A percentile compares a stretch with the other conserved stretches of the same genome.
These are phyloP conservation scores for Pichia sporocuriosa DNA, from an alignment of 805 yeast species.

Conservation along the genomic window DNA sequence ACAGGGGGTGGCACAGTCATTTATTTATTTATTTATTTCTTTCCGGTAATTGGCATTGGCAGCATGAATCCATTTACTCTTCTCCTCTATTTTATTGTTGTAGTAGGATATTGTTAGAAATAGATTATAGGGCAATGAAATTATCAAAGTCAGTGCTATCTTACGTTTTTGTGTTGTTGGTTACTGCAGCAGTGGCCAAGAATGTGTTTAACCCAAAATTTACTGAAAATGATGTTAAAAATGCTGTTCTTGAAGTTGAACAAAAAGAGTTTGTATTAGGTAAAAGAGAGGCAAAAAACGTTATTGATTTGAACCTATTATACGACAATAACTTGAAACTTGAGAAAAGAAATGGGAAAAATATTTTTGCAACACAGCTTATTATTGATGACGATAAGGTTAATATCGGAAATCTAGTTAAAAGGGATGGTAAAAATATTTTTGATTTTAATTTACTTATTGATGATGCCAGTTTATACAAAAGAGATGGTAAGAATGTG, in stretches of 20 bases:
- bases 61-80: too few species aligned
- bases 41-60: too few species aligned
- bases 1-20: too few species aligned
- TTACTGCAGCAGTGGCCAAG: conserved; percentile 1
- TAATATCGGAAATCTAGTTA: conserved; percentile 1
- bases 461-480: conserved; percentile 13
- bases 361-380: conserved; percentile 13
- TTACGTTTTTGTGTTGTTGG: background rate
- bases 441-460: conserved; percentile 11
- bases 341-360: conserved; percentile 16
- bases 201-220: conserved; percentile 7
- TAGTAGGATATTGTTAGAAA: too few species aligned
- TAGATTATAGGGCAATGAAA: too few species aligned
- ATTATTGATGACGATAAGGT: conserved; percentile 11
- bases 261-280: conserved; percentile 9
- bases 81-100: too few species aligned
- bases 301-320: conserved; percentile 13
- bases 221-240: conserved; percentile 3
- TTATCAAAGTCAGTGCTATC: background rate
- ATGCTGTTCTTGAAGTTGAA: conserved; percentile 7
- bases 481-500: conserved; percentile 15
- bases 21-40: too few species aligned
- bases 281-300: conserved; percentile 12
- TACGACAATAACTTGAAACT: conserved; percentile 11
- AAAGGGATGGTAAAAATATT: conserved; percentile 15